phyloP scores from a whole-genome alignment of 2,329 filamentous ascomycete genomes.

The Escovopsis weberi region DNA sequence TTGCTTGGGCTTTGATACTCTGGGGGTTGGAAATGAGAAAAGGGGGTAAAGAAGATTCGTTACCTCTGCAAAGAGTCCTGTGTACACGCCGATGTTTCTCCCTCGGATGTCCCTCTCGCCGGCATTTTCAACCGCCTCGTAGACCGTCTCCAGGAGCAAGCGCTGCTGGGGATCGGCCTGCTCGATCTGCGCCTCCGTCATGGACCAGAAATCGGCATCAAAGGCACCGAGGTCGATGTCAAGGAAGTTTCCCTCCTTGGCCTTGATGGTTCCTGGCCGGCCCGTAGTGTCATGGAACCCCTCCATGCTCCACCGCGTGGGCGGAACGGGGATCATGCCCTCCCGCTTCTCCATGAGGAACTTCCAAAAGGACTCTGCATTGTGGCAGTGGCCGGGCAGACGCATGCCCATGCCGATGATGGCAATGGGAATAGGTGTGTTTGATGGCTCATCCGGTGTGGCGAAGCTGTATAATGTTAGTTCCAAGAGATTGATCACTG shows the following conservation, averaged over 20 bases:
- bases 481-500: too few species aligned
- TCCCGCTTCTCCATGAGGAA: constrained; percentile 18
- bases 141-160: constrained; percentile 25
- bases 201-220: constrained; percentile 8
- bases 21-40: not conserved
- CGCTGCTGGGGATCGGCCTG: constrained; percentile 30
- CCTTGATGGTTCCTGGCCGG: constrained; percentile 21
- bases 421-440: constrained; percentile 16
- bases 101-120: constrained; percentile 16
- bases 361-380: constrained; percentile 22
- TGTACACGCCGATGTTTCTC: not conserved
- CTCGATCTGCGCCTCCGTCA: constrained; percentile 4
- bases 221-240: constrained; percentile 8
- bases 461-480: too few species aligned
- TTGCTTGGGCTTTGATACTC: too few species aligned
- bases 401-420: constrained; percentile 28
- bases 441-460: not conserved
- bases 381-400: constrained; percentile 22
- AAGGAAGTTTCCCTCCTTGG: constrained; percentile 24
- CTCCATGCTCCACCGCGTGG: constrained; percentile 17
- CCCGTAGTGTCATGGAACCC: constrained; percentile 22
- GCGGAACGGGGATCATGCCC: constrained; percentile 15
- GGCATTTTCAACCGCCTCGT: constrained; percentile 25
- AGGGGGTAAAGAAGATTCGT: too few species aligned
- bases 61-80: not conserved